A percentile compares a stretch with the other conserved stretches of the same genome.
Conservation (phyloP, 1,139 yeast species). For the Zygoascus sp. region DNA sequence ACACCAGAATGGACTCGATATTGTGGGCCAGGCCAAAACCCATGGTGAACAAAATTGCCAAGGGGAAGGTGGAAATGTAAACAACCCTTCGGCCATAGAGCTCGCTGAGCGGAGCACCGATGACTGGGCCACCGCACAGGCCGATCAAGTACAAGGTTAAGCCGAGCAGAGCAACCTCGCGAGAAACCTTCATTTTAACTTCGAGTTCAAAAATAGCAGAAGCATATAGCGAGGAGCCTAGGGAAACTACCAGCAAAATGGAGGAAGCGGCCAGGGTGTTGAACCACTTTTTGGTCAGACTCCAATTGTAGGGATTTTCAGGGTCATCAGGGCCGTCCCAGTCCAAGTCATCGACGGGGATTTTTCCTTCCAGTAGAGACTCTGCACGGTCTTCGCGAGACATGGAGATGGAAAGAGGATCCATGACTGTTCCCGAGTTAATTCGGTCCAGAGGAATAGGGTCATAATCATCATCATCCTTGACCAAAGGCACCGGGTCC, state of each 20-base stretch:
- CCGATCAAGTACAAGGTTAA: constrained; percentile 54
- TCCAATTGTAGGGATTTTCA: constrained; percentile 41
- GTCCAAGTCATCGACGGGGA: constrained; percentile 6
- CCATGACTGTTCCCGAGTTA: constrained; percentile 1
- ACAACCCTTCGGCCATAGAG: constrained; percentile 50
- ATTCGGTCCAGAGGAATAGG: background rate
- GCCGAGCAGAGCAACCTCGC: constrained; percentile 41
- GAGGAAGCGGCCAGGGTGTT: constrained; percentile 28
- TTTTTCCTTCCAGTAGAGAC: background rate
- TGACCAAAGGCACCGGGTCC: background rate
- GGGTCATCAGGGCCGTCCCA: constrained; percentile 43
- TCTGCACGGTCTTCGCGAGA: constrained; percentile 7
- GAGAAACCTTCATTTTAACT: constrained; percentile 17
- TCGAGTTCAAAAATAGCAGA: constrained; percentile 26
- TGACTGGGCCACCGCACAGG: constrained; percentile 51
- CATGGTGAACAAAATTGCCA: constrained; percentile 16
- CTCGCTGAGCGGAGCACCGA: constrained; percentile 53
- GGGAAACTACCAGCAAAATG: constrained; percentile 32
- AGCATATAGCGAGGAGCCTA: constrained; percentile 38
- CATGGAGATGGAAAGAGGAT: background rate
- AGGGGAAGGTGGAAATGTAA: constrained; percentile 49
- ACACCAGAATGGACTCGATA: constrained; percentile 44
- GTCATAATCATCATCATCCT: background rate
- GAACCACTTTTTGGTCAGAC: constrained; percentile 32
- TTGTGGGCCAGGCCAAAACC: constrained; percentile 46